Evolutionary conservation across 495 filamentous ascomycete genomes (phyloP), one percentile per base, ranked within the genome.

Genomic region (Beverwykella pulmonaria): DNA sequence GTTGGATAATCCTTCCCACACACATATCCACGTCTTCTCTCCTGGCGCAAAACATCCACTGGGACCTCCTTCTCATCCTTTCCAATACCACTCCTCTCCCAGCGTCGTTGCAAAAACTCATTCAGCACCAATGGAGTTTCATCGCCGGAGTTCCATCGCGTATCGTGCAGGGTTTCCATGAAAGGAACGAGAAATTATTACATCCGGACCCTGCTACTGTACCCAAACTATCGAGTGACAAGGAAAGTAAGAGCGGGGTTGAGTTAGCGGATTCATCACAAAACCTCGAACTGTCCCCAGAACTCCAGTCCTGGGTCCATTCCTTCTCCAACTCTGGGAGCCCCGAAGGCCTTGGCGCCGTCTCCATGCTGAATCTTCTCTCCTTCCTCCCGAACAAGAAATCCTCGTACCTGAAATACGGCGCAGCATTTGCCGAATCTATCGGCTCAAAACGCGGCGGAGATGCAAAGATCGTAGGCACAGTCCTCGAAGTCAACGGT

Each of bases 291-390:
- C 70, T 87, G 15, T 80, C 79, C 14, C 73, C 76, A 0, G 78
- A 84, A n/a, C 76, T 88, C 0, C 67, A 75, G 4, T 52, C 71
- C 10, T 89, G 84, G 79, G 83, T 87, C 74, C 61, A 73, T 1
- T 15, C 44, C 17, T 50, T 39, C 47, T 53, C 56, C 55, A 12
- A 49, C 14, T 20, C 47, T 15, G 27, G 68, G 76, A 12, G 9
- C n/a, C 1, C 6, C 25, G 48, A 73, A 68, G 27, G 78, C 20
- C 46, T 71, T 8, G 80, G 82, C 9, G 82, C 87, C 0, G 84
- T 88, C 3, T 84, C 83, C 1, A 89, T 88, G 87, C 75, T 89
- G n/a, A 90, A 89, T 60, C 76, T 89, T n/a, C 79, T 90, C 7
- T 80, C 86, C 60, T 89, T 90, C 74, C 76, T 80, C 22, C 77